A percentile compares a stretch with the other conserved stretches of the same genome.
Evolutionary conservation across 1,284 basidiomycete species (phyloP).

Genomic region (Austroboletus olivaceoglutinosus): DNA sequence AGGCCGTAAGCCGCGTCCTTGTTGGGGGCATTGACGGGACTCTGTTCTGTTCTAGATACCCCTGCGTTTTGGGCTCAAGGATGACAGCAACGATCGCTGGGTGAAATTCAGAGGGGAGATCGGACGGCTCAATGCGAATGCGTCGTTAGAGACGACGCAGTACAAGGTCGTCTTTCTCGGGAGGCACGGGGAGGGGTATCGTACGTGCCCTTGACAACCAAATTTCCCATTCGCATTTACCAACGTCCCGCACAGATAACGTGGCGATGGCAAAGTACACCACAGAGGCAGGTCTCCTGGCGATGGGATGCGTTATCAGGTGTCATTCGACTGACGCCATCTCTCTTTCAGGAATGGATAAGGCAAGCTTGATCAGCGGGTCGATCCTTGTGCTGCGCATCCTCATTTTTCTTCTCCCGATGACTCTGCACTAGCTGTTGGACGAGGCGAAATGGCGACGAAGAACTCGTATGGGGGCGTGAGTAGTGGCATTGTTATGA

Average conservation of each 20-base stretch:
- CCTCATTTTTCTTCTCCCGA: neutral
- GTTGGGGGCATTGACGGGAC: neutral
- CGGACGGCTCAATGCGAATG: constrained; percentile 42
- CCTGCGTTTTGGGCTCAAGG: constrained; percentile 62
- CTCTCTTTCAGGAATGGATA: constrained; percentile 47
- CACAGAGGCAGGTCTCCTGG: constrained; percentile 39
- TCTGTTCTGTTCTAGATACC: constrained; percentile 45
- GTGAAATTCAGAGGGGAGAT: constrained; percentile 44
- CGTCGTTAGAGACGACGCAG: constrained; percentile 34
- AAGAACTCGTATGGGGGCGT: constrained; percentile 78
- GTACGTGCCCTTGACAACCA: constrained; percentile 25
- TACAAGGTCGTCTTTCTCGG: constrained; percentile 68
- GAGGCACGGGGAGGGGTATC: constrained; percentile 70
- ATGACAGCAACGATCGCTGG: constrained; percentile 56
- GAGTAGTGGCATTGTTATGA: constrained; percentile 31
- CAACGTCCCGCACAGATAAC: constrained; percentile 52
- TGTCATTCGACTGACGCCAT: neutral
- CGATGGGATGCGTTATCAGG: neutral
- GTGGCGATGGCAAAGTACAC: constrained; percentile 74
- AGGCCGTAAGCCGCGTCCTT: constrained; percentile 16
- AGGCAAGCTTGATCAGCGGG: constrained; percentile 39
- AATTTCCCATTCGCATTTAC: neutral
- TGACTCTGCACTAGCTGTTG: constrained; percentile 43
- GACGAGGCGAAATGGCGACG: constrained; percentile 69
- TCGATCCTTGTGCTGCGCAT: neutral